phyloP scores from a whole-genome alignment of 257 asterid genomes.

The Scutellaria galericulata region DNA sequence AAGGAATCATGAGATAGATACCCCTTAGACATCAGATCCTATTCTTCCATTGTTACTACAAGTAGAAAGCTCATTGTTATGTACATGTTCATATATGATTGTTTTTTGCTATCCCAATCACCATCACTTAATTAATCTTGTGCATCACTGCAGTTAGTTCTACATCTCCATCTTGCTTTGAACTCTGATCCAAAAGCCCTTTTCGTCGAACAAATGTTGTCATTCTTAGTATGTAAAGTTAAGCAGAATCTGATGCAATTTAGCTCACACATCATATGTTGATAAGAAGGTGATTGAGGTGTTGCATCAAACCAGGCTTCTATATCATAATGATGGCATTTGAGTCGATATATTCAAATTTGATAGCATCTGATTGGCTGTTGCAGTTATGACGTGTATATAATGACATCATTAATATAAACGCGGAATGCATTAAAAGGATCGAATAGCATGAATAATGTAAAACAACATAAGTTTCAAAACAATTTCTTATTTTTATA shows the following conservation, averaged over 20 bases:
- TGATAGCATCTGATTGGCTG: too few relatives aligned
- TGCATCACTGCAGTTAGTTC: conserved; percentile 19
- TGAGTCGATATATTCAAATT: not conserved
- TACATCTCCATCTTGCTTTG: conserved; percentile 27
- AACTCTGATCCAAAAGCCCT: conserved; percentile 21
- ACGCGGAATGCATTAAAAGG: too few relatives aligned
- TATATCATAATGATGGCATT: not conserved
- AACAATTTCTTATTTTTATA: too few relatives aligned
- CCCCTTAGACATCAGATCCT: too few relatives aligned
- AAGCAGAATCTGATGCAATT: conserved; percentile 43
- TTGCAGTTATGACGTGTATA: too few relatives aligned
- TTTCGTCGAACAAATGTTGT: conserved; percentile 29
- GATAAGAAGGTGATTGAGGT: not conserved
- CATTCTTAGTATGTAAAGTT: conserved; percentile 26
- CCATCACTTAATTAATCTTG: conserved; percentile 16
- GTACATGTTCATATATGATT: not conserved
- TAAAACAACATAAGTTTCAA: too few relatives aligned
- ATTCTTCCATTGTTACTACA: too few relatives aligned
- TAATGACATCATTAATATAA: too few relatives aligned
- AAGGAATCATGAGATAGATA: not conserved
- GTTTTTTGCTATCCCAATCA: not conserved
- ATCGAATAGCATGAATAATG: too few relatives aligned
- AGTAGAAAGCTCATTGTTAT: not conserved
- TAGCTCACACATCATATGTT: conserved; percentile 1
- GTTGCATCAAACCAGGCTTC: conserved; percentile 23